These are phyloP conservation scores for Ophiostoma sp. DNA, from an alignment of 2,329 filamentous ascomycete genomes.

Conservation along the genomic window DNA sequence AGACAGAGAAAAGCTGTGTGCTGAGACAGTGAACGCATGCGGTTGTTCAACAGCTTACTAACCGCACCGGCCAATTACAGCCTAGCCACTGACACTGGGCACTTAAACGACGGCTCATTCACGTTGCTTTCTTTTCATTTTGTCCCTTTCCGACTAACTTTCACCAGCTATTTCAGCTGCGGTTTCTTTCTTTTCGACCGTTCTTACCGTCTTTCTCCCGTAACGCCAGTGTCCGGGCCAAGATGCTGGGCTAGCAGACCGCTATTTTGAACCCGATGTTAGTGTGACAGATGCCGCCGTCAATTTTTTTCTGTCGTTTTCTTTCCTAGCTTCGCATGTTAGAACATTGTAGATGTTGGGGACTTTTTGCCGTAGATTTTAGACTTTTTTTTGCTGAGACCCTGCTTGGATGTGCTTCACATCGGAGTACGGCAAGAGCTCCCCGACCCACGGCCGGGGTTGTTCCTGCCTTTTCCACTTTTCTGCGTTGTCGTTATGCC, in stretches of 20 bases:
- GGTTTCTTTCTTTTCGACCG: not conserved
- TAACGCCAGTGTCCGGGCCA: not conserved
- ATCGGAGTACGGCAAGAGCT: not conserved
- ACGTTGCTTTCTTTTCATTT: not conserved
- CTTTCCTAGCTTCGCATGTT: not conserved
- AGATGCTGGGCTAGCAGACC: slow-evolving; percentile 8
- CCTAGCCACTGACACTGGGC: not conserved
- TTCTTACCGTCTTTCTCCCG: not conserved
- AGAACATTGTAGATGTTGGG: not conserved
- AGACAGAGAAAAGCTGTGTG: not conserved
- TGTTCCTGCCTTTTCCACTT: not conserved
- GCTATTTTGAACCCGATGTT: not conserved
- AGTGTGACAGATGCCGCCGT: not conserved
- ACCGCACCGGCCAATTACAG: not conserved
- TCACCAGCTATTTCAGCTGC: not conserved
- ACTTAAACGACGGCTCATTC: not conserved
- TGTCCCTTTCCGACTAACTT: no score
- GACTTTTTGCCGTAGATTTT: not conserved
- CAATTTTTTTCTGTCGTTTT: not conserved
- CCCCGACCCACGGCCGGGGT: not conserved
- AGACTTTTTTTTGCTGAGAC: not conserved
- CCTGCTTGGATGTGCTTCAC: not conserved
- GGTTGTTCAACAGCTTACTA: not conserved
- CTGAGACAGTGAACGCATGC: not conserved
- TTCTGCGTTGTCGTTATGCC: not conserved